Base-by-base conservation (phyloP, 208 protist species). In the Leptomonas pyrrhocoris region DNA sequence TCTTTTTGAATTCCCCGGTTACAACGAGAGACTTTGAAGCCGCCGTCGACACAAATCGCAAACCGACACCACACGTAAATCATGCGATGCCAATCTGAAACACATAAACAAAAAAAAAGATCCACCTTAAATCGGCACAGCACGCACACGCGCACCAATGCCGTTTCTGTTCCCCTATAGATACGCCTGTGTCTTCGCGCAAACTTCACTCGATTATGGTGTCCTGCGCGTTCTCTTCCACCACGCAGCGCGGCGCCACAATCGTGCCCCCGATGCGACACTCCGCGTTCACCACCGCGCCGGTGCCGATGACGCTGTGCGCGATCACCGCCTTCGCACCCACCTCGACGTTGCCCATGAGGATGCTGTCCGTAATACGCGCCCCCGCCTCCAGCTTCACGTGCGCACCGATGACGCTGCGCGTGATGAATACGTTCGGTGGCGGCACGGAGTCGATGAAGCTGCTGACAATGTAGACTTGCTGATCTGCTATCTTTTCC, bases 331-430 rank as follows among this genome's bases (percentile, higher is more conserved):
- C 78, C 45, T 73, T 73, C 16, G 78, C 79, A 5, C 86, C 88
- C 36, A 96, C 75, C 71, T 93, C 86, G 3, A 84, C 86, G 53
- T 90, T 83, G 21, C 77, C 84, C 58, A 92, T 74, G 38, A 93
- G 83, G 53, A 95, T 76, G 59, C 83, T 90, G 71, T 95, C 85
- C 9, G 68, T 86, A 58, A 95, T 84, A 42, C 80, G 79, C 5
- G 80, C 87, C 15, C 83, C 80, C 2, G 65, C 38, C 12, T 80
- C 85, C 38, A 95, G 74, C 60, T 59, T 86, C 27, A 93, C 90
- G 57, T 91, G 83, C 2, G 65, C 77, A 8, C 91, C 91, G 77
- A 96, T 86, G 59, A 94, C 83, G 58, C 91, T 96, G 51, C 81
- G 67, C 8, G 79, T 87, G 58, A 94, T 84, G 61, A 72, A 85